Conservation (phyloP, 2,329 filamentous ascomycete species). For the Tolypocladium album region DNA sequence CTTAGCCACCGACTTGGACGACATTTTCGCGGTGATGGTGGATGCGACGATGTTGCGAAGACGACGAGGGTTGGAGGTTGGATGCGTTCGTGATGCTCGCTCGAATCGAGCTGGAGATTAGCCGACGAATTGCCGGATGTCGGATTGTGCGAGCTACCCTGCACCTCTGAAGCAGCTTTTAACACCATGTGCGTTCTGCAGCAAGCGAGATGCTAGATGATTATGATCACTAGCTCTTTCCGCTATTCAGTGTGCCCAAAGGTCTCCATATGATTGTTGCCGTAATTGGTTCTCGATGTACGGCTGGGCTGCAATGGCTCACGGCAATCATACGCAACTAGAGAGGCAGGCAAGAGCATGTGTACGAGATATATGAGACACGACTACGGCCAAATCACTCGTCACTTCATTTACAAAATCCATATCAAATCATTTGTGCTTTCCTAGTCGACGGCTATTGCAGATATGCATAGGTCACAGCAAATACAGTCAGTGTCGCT, state of each 20-base stretch:
- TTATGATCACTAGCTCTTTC: neutral
- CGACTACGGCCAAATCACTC: no score
- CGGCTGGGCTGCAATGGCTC: neutral
- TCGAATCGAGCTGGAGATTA: constrained; percentile 2
- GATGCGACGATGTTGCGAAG: constrained; percentile 7
- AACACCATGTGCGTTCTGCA: no score
- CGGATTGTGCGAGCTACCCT: neutral
- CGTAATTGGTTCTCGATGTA: no score
- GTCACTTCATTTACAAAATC: neutral
- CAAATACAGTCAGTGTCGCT: constrained; percentile 1
- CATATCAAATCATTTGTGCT: neutral
- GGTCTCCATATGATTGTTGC: neutral
- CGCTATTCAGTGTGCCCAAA: neutral
- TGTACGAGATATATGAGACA: no score
- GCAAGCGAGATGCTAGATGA: neutral
- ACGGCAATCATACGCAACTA: neutral
- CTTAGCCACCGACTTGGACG: constrained; percentile 48
- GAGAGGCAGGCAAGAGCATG: no score
- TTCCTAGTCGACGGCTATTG: neutral
- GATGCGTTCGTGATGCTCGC: constrained; percentile 4
- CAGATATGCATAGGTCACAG: neutral
- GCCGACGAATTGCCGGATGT: constrained; percentile 8
- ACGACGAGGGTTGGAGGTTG: constrained; percentile 4
- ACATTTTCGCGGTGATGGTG: constrained; percentile 36
- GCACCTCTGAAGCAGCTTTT: neutral